These are phyloP conservation scores for Aspergillus caelatus DNA, from an alignment of 2,329 filamentous ascomycete genomes.

Conservation along the genomic window DNA sequence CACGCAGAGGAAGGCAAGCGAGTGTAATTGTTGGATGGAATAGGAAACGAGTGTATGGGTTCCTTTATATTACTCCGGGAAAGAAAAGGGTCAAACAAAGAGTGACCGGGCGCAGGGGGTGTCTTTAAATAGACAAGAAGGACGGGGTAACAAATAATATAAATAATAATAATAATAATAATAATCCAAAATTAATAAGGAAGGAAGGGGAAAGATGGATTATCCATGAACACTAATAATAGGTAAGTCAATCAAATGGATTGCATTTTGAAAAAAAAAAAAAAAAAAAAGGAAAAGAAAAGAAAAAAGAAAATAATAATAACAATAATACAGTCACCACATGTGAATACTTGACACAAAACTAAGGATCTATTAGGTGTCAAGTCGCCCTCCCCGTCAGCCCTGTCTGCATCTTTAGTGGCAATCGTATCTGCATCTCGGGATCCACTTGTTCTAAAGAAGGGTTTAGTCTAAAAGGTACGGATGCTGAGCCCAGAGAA, in stretches of 20 bases:
- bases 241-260: neutral
- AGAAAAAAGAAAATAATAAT: neutral
- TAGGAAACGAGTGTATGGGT: constrained; percentile 13
- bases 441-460: constrained; percentile 4
- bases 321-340: neutral
- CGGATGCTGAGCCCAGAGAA: neutral
- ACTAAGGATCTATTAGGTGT: constrained; percentile 1
- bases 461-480: neutral
- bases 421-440: constrained; percentile 9
- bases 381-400: constrained; percentile 3
- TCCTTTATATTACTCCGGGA: constrained; percentile 20
- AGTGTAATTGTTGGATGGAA: constrained; percentile 11
- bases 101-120: constrained; percentile 20
- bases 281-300: neutral
- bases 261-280: neutral
- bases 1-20: constrained; percentile 3
- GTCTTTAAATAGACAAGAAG: constrained; percentile 21
- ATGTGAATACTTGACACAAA: constrained; percentile 1
- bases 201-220: neutral
- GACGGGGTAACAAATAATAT: constrained; percentile 14
- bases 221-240: neutral
- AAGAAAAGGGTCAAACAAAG: constrained; percentile 13
- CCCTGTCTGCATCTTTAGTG: constrained; percentile 9
- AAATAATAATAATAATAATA: neutral
- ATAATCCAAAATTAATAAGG: neutral